Evolutionary conservation across 441 rosid genomes (phyloP).

Genomic region (Theobroma grandiflorum): DNA sequence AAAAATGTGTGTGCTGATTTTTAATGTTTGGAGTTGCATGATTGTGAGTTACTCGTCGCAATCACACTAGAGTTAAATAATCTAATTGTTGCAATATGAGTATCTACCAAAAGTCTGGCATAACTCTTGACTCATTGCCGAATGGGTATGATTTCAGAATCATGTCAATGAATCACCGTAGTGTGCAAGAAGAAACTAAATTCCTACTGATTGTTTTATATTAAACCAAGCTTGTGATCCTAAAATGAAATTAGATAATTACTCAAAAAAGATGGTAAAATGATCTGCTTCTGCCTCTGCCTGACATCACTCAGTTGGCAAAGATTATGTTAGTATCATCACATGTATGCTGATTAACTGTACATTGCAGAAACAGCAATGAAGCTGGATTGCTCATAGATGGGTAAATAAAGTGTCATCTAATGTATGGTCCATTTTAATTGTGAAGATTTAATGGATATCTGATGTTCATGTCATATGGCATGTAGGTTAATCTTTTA

Average conservation of each 20-base stretch:
- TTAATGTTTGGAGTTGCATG: no score
- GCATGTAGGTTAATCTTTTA: not conserved
- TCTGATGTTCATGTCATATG: not conserved
- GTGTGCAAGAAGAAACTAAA: not conserved
- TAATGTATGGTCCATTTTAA: not conserved
- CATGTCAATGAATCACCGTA: not conserved
- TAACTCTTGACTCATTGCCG: not conserved
- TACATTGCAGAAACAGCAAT: not conserved
- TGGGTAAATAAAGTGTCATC: not conserved
- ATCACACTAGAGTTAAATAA: no score
- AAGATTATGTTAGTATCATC: not conserved
- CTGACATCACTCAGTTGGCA: not conserved
- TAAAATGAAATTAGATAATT: not conserved
- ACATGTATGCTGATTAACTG: not conserved
- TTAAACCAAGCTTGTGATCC: not conserved
- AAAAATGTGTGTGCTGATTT: not conserved
- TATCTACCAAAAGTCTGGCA: not conserved
- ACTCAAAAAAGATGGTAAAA: not conserved
- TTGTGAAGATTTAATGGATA: conserved; percentile 9
- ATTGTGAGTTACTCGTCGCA: not conserved
- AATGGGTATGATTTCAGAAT: not conserved
- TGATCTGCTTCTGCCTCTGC: not conserved
- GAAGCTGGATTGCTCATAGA: not conserved
- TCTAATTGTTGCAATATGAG: not conserved
- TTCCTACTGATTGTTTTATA: not conserved